Percentiles rank a stretch among this genome's conserved stretches.
phyloP scores from a whole-genome alignment of 768 basidiomycete genomes.

The Tephrocybe sp. region DNA sequence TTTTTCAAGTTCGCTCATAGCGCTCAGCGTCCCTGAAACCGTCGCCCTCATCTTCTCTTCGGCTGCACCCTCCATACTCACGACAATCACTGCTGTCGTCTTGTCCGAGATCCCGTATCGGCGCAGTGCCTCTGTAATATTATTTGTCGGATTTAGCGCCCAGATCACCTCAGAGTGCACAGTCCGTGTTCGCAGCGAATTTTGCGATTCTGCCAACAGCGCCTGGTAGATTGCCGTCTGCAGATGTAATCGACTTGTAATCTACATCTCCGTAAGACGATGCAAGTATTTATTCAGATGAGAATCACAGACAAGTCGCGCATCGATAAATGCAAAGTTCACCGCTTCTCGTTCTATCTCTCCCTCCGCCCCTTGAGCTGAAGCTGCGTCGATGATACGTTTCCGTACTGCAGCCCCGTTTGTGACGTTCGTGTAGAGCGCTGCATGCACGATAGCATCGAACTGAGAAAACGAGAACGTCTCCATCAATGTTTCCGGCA shows the following conservation, averaged over 20 bases:
- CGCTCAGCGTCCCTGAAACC: constrained; percentile 57
- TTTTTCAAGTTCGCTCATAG: constrained; percentile 41
- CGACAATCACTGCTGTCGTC: constrained; percentile 67
- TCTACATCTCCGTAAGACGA: constrained; percentile 41
- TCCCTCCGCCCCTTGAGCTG: constrained; percentile 56
- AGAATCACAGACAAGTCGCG: constrained; percentile 60
- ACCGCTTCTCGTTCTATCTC: constrained; percentile 72
- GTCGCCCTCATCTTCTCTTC: constrained; percentile 53
- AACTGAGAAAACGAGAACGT: constrained; percentile 57
- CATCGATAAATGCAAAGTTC: constrained; percentile 92
- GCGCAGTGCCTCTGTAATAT: constrained; percentile 86
- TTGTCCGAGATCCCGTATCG: constrained; percentile 80
- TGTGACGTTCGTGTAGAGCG: constrained; percentile 64
- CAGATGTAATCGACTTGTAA: constrained; percentile 78
- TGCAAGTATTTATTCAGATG: not conserved
- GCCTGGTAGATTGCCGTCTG: constrained; percentile 85
- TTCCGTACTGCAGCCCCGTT: constrained; percentile 62
- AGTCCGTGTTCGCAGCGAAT: constrained; percentile 74
- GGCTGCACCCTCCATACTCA: constrained; percentile 53
- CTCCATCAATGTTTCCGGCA: constrained; percentile 43
- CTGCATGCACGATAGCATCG: constrained; percentile 51
- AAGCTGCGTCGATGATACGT: constrained; percentile 72
- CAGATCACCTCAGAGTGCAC: constrained; percentile 93
- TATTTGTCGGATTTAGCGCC: constrained; percentile 83
- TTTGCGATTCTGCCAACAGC: constrained; percentile 63